Evolutionary conservation across 352 stramenopile species (phyloP), one percentile per base, ranked within the genome.

Genomic region (Ochromonadaceae sp.): DNA sequence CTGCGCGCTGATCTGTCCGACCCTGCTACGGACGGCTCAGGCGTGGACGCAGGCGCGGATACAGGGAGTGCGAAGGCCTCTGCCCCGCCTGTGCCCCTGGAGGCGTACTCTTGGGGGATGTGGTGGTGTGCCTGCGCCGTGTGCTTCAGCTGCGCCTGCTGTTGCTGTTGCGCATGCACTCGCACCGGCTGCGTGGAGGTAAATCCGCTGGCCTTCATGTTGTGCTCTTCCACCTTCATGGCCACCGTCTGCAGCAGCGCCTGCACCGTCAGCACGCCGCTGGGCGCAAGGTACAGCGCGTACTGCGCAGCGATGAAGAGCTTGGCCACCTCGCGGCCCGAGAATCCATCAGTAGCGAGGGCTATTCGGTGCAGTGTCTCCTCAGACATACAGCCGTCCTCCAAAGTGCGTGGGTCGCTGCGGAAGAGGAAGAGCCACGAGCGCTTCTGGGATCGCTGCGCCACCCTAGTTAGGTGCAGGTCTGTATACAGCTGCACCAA

Each of bases 251-350:
- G 7, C 36, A 30, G 9, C 2, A 63, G 22, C 41, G 12, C 4
- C 15, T 30, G 12, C 38, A 31, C 12, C 5, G 55, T 50, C 26
- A 66, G 28, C 10, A 14, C 7, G 26, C 25, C 2, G 10, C 40
- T n/a, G 9, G 2, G 2, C 14, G 42, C 22, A 26, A 58, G 31
- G 17, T 43, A 95, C 22, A 89, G 81, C 25, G 80, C 74, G 26
- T 85, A 86, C 76, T 97, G 90, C 76, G 92, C 82, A 44, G 84
- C 84, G 66, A 96, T 91, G 61, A 95, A 87, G 35, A 97, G 79
- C 79, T 97, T 96, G 49, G 84, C 87, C 48, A 97, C 83, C 75
- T 95, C 90, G 70, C 88, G 83, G 52, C 90, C 90, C n/a, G 83
- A 95, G 66, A 96, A 96, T 25, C 86, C 88, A 5, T 92, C 78